phyloP scores from a whole-genome alignment of 2,329 filamentous ascomycete species.

The Colletotrichum cordylinicola region DNA sequence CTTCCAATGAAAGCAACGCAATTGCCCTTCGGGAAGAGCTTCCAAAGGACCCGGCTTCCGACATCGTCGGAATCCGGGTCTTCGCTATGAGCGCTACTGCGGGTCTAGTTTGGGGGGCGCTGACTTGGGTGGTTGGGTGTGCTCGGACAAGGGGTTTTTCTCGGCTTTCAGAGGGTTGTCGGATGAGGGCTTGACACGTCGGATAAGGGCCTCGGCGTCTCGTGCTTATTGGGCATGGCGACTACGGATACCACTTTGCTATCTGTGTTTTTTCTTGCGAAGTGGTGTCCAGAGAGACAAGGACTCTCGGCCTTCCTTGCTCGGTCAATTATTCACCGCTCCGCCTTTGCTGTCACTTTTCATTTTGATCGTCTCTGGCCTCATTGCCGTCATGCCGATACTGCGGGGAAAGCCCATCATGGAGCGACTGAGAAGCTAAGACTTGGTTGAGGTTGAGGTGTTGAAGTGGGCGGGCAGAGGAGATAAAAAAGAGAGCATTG shows the following conservation, averaged over 20 bases:
- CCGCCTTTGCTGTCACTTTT: background rate
- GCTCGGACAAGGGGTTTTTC: background rate
- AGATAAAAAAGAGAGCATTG: background rate
- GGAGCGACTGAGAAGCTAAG: background rate
- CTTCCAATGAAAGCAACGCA: background rate
- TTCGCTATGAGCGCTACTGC: background rate
- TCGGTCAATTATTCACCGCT: background rate
- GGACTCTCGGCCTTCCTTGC: background rate
- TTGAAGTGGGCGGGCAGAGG: background rate
- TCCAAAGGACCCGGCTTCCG: background rate
- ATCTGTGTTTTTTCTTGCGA: background rate
- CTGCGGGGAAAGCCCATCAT: background rate
- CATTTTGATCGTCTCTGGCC: background rate
- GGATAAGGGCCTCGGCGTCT: background rate
- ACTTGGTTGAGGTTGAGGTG: background rate
- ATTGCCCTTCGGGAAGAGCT: background rate
- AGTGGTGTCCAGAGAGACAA: background rate
- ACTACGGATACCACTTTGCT: background rate
- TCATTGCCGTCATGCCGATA: background rate
- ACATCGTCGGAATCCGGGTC: background rate
- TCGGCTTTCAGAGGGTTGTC: background rate
- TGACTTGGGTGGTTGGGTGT: background rate
- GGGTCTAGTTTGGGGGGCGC: background rate
- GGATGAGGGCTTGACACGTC: constrained; percentile 15
- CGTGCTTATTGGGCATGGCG: background rate